phyloP scores from a whole-genome alignment of 1,284 basidiomycete species.

The Sporisorium reilianum region DNA sequence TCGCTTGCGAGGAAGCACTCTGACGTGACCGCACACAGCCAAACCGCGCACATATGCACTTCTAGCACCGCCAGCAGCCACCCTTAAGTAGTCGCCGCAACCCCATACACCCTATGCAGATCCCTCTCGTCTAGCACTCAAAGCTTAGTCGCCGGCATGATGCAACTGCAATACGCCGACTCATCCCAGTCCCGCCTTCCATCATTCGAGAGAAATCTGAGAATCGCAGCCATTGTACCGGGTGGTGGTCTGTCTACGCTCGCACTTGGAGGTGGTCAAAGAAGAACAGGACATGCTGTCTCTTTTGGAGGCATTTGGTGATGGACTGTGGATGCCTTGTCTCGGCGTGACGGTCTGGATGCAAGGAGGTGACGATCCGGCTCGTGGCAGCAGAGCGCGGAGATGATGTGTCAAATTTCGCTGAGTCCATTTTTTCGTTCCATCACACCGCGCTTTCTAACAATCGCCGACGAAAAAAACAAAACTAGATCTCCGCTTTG shows the following conservation, averaged over 20 bases:
- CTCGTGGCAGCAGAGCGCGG: neutral
- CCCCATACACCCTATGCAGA: slow-evolving; percentile 3
- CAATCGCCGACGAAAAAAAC: no score
- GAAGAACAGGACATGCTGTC: neutral
- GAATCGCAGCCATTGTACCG: neutral
- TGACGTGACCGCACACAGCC: slow-evolving; percentile 1
- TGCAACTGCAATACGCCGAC: neutral
- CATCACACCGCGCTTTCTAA: no score
- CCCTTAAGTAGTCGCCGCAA: neutral
- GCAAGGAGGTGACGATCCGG: slow-evolving; percentile 1
- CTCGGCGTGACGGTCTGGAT: slow-evolving; percentile 1
- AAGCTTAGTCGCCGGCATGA: slow-evolving; percentile 8
- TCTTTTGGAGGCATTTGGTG: neutral
- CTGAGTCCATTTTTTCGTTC: neutral
- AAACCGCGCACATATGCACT: neutral
- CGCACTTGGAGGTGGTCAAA: neutral
- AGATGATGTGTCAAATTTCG: slow-evolving; percentile 5
- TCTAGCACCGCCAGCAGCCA: neutral
- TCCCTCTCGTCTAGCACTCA: neutral
- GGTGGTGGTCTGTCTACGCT: neutral
- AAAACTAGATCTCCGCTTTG: neutral
- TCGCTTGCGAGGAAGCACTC: neutral
- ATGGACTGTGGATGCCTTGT: neutral
- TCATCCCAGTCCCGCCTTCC: neutral
- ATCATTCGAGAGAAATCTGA: neutral